Evolutionary conservation across 306 rosid species (phyloP).

Genomic region (Begonia masoniana): DNA sequence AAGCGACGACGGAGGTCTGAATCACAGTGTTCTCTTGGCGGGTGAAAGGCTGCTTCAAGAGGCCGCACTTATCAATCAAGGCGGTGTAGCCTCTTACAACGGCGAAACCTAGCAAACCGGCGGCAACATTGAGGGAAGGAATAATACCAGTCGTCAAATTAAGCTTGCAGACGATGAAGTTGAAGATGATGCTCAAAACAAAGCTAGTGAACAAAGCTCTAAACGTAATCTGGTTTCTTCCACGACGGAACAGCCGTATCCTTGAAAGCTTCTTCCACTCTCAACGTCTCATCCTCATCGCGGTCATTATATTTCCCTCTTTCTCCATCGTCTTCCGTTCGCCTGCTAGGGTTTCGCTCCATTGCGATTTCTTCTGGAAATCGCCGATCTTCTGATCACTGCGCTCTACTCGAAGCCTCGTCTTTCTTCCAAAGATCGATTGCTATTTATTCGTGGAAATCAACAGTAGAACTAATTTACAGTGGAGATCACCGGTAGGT

Average conservation of each 20-base stretch:
- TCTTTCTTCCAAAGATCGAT: not conserved
- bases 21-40: constrained; percentile 74
- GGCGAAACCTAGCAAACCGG: constrained; percentile 65
- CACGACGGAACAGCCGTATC: constrained; percentile 32
- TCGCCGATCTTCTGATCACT: too few relatives aligned
- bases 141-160: constrained; percentile 63
- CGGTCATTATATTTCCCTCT: not conserved
- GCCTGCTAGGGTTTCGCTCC: constrained; percentile 17
- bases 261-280: constrained; percentile 41
- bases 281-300: not conserved
- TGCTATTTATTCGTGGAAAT: not conserved
- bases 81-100: constrained; percentile 33
- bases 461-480: not conserved
- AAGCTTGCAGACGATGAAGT: constrained; percentile 56
- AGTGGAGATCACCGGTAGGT: not conserved
- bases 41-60: constrained; percentile 55
- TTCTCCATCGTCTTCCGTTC: not conserved
- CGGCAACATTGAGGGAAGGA: constrained; percentile 67
- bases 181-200: constrained; percentile 33
- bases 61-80: constrained; percentile 20
- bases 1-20: constrained; percentile 68
- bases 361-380: constrained; percentile 1
- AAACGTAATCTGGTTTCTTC: constrained; percentile 44
- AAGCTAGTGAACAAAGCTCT: constrained; percentile 45
- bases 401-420: not conserved